Percentiles rank a stretch among this genome's conserved stretches.
These are phyloP conservation scores for Nepenthes alata DNA, from an alignment of 179 eudicot genomes.

Conservation along the genomic window DNA sequence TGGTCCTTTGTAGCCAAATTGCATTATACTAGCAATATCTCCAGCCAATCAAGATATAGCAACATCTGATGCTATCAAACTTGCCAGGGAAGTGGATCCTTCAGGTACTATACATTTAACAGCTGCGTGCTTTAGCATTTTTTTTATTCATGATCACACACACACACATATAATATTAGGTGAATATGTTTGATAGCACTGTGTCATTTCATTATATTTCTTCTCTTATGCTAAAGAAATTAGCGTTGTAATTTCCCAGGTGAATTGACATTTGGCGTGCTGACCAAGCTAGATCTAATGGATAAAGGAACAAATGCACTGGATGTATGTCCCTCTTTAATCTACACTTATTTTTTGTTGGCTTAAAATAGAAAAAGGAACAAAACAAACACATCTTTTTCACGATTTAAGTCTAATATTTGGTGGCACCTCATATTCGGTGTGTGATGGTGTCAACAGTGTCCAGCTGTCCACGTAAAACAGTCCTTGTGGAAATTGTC, in stretches of 20 bases:
- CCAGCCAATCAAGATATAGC: conserved; percentile 99
- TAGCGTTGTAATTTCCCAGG: conserved; percentile 27
- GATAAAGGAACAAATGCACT: conserved; percentile 95
- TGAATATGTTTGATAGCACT: background rate
- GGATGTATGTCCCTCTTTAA: conserved; percentile 39
- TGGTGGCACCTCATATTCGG: no score
- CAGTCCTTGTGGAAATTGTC: no score
- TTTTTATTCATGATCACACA: no score
- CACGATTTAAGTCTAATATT: no score
- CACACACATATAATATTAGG: no score
- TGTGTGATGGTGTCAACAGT: no score
- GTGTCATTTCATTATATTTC: background rate
- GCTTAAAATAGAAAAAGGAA: no score
- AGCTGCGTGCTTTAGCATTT: no score
- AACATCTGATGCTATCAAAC: conserved; percentile 92
- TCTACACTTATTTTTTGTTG: no score
- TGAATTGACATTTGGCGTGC: conserved; percentile 84
- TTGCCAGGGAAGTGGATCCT: conserved; percentile 89
- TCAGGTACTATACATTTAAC: background rate
- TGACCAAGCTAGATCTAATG: conserved; percentile 91
- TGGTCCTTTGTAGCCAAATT: conserved; percentile 60
- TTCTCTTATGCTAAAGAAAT: background rate
- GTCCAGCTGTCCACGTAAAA: no score
- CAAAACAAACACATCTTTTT: no score
- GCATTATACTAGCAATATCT: conserved; percentile 83